Base-by-base conservation (phyloP, 345 rosid genomes). In the Lepidium didymum region DNA sequence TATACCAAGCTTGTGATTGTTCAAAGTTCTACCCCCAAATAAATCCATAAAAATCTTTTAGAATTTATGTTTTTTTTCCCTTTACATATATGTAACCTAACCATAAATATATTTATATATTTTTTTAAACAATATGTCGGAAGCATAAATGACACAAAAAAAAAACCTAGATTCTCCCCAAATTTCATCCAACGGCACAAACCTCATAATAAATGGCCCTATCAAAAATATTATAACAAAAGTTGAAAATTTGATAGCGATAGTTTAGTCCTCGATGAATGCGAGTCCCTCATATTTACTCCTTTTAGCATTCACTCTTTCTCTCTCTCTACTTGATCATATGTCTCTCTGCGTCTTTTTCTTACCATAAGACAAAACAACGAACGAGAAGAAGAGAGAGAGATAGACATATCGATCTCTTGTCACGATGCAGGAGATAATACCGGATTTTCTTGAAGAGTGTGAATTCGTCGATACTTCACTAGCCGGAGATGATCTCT, bases 401-500 rank as follows among this genome's bases (percentile, higher is more conserved):
- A 55, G 46, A 25, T 2, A 62, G 12, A 64, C 6, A 46, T 5
- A 35, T 57, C n/a, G n/a, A n/a, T n/a, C 41, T 56, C 55, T 57
- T 11, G 47, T 58, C 72, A 58, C 38, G 41, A 87, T 88, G 96
- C 76, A 70, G 13, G 86, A 83, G 19, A 57, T 34, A 50, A 21
- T 85, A 49, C 70, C 81, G 34, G 82, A 81, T 70, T 74, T 87
- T 62, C 76, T 84, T 25, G 84, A 83, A 5, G 87, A 87, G 9
- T 38, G 66, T 38, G 85, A 85, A 66, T 74, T 83, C 53, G 88
- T 57, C 69, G 88, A 79, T 72, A 60, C 78, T 46, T 66, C 79
- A 76, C 61, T 81, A 31, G 83, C 71, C 34, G 88, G 79, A 41
- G 97, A 95, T 33, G 97, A 91, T 31, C 75, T 95, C 11, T 91